Conservation (phyloP, 441 rosid species). For the Dalechampia spathulata region DNA sequence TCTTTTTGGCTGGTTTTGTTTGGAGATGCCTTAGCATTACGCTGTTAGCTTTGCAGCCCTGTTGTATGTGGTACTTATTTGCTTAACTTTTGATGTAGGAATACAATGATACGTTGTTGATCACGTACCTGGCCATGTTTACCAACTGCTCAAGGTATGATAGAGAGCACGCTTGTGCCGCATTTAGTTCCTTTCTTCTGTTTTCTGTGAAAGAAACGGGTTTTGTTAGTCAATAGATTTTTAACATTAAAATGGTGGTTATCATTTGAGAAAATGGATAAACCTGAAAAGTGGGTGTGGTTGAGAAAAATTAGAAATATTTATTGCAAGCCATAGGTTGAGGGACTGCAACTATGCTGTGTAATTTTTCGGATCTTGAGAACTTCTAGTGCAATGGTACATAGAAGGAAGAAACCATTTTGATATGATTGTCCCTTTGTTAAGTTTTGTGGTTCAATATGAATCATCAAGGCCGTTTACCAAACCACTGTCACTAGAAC, state of each 20-base stretch:
- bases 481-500: too few species aligned
- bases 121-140: slow-evolving; percentile 83
- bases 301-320: not conserved
- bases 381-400: not conserved
- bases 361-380: not conserved
- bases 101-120: slow-evolving; percentile 78
- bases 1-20: too few species aligned
- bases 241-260: too few species aligned
- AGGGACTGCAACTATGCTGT: not conserved
- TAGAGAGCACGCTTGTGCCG: not conserved
- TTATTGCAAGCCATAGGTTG: not conserved
- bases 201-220: not conserved
- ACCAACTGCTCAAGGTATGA: slow-evolving; percentile 86
- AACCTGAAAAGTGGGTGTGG: not conserved
- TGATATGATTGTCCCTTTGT: not conserved
- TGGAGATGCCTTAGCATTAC: not conserved
- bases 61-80: not conserved
- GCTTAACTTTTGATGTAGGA: slow-evolving; percentile 39
- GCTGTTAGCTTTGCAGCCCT: not conserved
- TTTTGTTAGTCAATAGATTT: not conserved
- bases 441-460: not conserved
- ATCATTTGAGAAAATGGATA: not conserved
- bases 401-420: not conserved
- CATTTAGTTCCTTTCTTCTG: not conserved
- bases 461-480: not conserved